Evolutionary conservation across 768 basidiomycete species (phyloP).

Genomic region (Gyrodon lividus): DNA sequence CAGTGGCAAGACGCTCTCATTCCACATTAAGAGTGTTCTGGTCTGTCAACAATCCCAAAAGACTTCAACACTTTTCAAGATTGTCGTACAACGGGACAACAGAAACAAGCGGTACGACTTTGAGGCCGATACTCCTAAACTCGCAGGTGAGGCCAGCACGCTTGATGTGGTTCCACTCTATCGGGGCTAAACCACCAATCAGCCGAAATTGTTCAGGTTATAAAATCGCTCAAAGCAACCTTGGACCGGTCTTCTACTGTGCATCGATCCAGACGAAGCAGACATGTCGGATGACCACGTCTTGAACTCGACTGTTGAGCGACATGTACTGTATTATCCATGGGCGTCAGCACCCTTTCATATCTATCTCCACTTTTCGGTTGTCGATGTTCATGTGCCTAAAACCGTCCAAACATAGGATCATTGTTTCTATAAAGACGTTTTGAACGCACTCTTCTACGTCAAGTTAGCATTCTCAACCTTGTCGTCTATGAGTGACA

Average conservation of each 20-base stretch:
- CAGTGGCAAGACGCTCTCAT: slow-evolving; percentile 87
- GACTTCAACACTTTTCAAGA: slow-evolving; percentile 80
- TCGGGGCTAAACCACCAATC: slow-evolving; percentile 6
- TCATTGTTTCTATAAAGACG: too few relatives aligned
- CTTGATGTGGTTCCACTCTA: background rate
- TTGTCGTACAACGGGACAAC: slow-evolving; percentile 73
- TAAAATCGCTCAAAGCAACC: slow-evolving; percentile 60
- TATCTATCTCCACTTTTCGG: background rate
- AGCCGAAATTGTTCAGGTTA: slow-evolving; percentile 79
- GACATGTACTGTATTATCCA: background rate
- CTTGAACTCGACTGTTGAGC: background rate
- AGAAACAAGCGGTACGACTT: slow-evolving; percentile 94
- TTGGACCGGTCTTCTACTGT: slow-evolving; percentile 66
- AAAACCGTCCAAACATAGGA: too few relatives aligned
- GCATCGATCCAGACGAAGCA: slow-evolving; percentile 60
- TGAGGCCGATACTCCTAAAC: slow-evolving; percentile 84
- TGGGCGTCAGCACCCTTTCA: background rate
- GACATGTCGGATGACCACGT: slow-evolving; percentile 44
- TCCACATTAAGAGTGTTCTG: slow-evolving; percentile 85
- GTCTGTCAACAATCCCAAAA: slow-evolving; percentile 83
- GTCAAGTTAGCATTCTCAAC: too few relatives aligned
- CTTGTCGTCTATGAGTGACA: too few relatives aligned
- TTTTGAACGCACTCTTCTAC: too few relatives aligned
- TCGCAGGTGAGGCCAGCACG: slow-evolving; percentile 57
- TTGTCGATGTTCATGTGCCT: slow-evolving; percentile 1